Evolutionary conservation across 2,329 filamentous ascomycete genomes (phyloP), one percentile per base, ranked within the genome.

Genomic region (Colletotrichum euphorbiae): DNA sequence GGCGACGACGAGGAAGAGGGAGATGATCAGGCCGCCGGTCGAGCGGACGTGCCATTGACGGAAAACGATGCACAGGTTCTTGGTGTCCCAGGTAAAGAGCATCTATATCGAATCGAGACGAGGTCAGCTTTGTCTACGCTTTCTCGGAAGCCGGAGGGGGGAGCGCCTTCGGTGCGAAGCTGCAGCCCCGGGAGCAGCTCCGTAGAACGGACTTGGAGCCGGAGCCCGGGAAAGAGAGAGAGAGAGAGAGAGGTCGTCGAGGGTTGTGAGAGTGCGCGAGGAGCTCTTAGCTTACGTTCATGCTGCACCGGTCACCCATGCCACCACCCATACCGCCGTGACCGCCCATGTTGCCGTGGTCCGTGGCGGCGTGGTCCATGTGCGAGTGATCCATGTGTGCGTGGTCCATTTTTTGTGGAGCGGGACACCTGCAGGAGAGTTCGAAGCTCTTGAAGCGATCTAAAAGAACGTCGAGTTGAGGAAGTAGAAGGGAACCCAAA

Each of bases 71-170:
- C 96, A 99, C 72, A 99, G 93, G 81, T 98, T 92, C 64, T 86
- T 88, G 3, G 94, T 95, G 79, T 94, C 89, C 95, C 95, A 99
- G 70, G 94, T 98, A 84, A 99, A 99, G 73, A 98, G 89, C 95
- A 98, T 98, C 94, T 97, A 73, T 13, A 13, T 2, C 28, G 28
- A 28, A 12, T 21, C 13, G 28, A 52, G 19, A 55, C 24, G 19
- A 63, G 38, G 69, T 76, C 50, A 75, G 72, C 42, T 15, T 45
- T 19, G 11, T 21, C n/a, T 5, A 4, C 46, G 12, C 13, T 24
- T 54, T 17, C 51, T 36, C 60, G 33, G 24, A 17, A 15, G 38
- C 28, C 52, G 21, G 19, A 28, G 7, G 28, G 28, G 28, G 28
- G 28, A 7, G 28, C 28, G 28, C 28, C 28, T 28, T 8, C 28